phyloP scores from a whole-genome alignment of 371 early-diverging fungal genomes.

The Lichtheimia hyalospora region DNA sequence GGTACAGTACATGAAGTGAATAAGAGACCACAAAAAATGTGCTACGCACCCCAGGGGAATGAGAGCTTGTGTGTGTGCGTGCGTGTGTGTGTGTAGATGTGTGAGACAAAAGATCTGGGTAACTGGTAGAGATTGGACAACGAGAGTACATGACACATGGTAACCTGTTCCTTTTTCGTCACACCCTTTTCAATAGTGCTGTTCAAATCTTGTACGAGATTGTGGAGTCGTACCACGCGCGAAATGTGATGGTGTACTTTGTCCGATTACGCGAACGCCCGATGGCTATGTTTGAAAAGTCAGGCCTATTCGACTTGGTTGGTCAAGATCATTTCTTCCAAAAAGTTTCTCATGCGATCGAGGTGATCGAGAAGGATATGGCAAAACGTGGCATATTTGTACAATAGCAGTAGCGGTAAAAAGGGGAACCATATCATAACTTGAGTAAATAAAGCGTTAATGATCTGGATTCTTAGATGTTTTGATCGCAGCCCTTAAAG shows the following conservation, averaged over 20 bases:
- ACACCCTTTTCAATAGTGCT: constrained; percentile 53
- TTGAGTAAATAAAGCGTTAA: no score
- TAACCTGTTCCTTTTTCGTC: not conserved
- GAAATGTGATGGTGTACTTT: constrained; percentile 80
- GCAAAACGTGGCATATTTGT: constrained; percentile 14
- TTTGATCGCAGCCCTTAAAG: no score
- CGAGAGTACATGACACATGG: no score
- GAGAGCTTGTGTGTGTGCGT: no score
- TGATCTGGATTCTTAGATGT: no score
- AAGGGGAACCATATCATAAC: no score
- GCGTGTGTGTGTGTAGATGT: no score
- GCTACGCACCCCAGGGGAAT: not conserved
- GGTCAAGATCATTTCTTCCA: constrained; percentile 66
- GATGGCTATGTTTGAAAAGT: constrained; percentile 63
- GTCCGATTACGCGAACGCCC: constrained; percentile 76
- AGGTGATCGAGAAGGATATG: constrained; percentile 54
- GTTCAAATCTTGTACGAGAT: constrained; percentile 87
- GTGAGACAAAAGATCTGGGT: no score
- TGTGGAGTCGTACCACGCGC: constrained; percentile 76
- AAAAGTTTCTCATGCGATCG: constrained; percentile 65
- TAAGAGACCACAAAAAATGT: constrained; percentile 1
- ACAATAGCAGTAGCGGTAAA: not conserved
- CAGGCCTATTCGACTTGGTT: constrained; percentile 66
- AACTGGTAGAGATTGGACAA: no score
- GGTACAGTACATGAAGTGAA: constrained; percentile 35